Conservation (phyloP, 352 stramenopile species). For the Pythium aquatile region DNA sequence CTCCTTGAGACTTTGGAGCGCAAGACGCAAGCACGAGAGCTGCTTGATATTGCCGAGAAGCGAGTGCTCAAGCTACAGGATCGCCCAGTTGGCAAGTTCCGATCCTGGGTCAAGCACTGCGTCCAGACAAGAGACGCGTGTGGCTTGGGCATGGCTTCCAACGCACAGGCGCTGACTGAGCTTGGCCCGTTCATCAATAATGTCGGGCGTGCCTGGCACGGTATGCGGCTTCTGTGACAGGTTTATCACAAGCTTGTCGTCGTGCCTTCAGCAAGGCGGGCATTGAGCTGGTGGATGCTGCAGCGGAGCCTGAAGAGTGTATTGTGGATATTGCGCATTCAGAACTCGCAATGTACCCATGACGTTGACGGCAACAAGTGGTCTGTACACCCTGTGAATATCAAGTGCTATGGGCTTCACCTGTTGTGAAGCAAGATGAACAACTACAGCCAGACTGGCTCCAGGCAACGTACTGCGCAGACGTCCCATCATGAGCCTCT, state of each 20-base stretch:
- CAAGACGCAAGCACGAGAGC: conserved; percentile 18
- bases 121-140: background rate
- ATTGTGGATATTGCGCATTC: too few relatives aligned
- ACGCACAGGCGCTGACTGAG: background rate
- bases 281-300: conserved; percentile 10
- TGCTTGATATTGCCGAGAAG: conserved; percentile 23
- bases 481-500: background rate
- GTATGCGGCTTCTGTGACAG: background rate
- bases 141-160: conserved; percentile 7
- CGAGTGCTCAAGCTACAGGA: conserved; percentile 21
- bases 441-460: too few relatives aligned
- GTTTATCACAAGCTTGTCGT: too few relatives aligned
- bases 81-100: conserved; percentile 16
- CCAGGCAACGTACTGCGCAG: too few relatives aligned
- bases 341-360: too few relatives aligned
- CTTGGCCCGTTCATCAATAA: background rate
- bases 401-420: too few relatives aligned
- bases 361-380: too few relatives aligned
- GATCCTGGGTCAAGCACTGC: conserved; percentile 19
- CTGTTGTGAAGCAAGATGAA: too few relatives aligned
- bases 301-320: too few relatives aligned
- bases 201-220: background rate
- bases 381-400: too few relatives aligned
- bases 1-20: conserved; percentile 11
- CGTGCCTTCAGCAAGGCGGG: background rate